Conservation (phyloP, 108 stramenopile species). For the Epithemia pelagica region DNA sequence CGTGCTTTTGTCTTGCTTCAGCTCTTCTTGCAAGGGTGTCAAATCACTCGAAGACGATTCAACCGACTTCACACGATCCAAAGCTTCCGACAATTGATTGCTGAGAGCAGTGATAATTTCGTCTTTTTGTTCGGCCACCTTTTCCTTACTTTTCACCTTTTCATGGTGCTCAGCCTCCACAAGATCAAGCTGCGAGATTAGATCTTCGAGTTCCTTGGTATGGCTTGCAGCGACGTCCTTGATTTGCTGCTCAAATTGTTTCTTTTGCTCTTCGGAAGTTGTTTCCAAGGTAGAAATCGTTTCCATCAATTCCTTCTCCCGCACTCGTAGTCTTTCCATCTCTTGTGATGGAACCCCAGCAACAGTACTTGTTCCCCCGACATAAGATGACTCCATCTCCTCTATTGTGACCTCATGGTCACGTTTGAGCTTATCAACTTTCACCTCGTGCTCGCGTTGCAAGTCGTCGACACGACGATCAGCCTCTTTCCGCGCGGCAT, state of each 20-base stretch:
- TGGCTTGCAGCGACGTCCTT: conserved; percentile 29
- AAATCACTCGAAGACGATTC: conserved; percentile 3
- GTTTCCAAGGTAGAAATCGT: conserved; percentile 3
- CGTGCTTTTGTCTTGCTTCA: conserved; percentile 11
- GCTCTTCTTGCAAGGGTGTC: conserved; percentile 7
- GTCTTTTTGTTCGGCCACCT: conserved; percentile 39
- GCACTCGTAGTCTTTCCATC: background rate
- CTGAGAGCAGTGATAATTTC: conserved; percentile 40
- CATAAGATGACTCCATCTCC: background rate
- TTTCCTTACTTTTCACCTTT: conserved; percentile 17
- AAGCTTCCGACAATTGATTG: conserved; percentile 37
- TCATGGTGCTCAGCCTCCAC: conserved; percentile 48
- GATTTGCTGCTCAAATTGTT: conserved; percentile 18
- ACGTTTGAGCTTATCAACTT: background rate
- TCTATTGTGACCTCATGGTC: background rate
- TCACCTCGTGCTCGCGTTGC: background rate
- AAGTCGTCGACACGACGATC: background rate
- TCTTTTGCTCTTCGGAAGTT: conserved; percentile 1
- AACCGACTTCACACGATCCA: conserved; percentile 9
- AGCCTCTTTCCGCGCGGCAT: background rate
- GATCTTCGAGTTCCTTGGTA: conserved; percentile 39
- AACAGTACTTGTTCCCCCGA: background rate
- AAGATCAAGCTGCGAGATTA: conserved; percentile 44
- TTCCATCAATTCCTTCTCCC: background rate
- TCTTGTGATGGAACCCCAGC: background rate